Evolutionary conservation across 169 alveolate genomes (phyloP).

Genomic region (Sarcocystis neurona): DNA sequence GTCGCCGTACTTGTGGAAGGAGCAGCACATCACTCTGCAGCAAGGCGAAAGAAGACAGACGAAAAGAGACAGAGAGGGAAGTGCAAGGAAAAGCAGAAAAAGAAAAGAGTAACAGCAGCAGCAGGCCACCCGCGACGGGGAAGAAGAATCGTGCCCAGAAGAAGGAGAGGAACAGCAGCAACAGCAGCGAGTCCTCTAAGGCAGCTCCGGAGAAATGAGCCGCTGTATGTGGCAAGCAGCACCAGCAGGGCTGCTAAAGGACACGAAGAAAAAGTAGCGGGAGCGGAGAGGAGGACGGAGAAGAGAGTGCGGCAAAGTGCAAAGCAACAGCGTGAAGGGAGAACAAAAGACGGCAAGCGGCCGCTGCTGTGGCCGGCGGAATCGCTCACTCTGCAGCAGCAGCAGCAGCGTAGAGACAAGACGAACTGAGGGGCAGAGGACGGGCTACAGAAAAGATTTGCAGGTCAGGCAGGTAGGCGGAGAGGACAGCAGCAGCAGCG

Average conservation of each 20-base stretch:
- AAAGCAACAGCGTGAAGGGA: not conserved
- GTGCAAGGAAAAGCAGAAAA: constrained; percentile 4
- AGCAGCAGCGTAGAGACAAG: not conserved
- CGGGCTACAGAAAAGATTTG: too few relatives aligned
- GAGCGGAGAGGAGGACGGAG: not conserved
- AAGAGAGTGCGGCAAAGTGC: not conserved
- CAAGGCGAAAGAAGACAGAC: not conserved
- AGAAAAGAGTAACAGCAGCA: too few relatives aligned
- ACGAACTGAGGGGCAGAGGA: not conserved
- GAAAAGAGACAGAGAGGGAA: not conserved
- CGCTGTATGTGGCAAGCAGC: too few relatives aligned
- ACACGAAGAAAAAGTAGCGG: not conserved
- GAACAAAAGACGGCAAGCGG: not conserved
- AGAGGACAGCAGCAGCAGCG: not conserved
- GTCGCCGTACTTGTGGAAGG: constrained; percentile 98
- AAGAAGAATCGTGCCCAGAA: too few relatives aligned
- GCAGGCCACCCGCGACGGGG: too few relatives aligned
- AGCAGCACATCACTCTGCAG: constrained; percentile 96
- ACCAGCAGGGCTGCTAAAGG: too few relatives aligned
- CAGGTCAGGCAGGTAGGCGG: too few relatives aligned
- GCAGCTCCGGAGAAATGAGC: too few relatives aligned
- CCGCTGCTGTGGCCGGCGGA: not conserved
- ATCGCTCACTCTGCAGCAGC: not conserved
- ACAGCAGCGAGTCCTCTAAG: constrained; percentile 4
- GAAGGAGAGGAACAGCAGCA: too few relatives aligned